These are phyloP conservation scores for Letharia lupina DNA, from an alignment of 495 filamentous ascomycete species.

Conservation along the genomic window DNA sequence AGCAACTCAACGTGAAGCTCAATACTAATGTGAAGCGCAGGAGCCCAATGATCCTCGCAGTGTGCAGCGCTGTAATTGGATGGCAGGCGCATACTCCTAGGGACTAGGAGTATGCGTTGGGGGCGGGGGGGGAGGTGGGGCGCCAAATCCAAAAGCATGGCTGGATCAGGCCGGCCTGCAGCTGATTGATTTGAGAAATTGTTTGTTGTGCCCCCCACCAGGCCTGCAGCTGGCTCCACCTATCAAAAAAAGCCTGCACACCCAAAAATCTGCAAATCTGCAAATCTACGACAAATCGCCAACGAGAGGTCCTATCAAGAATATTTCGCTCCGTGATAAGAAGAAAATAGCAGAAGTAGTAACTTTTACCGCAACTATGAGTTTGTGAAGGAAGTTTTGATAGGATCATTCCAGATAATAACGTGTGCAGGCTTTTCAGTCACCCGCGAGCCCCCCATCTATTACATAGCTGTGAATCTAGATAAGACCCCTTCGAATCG, in stretches of 20 bases:
- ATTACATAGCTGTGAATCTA: no score
- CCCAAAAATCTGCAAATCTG: background rate
- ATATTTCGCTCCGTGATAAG: background rate
- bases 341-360: slow-evolving; percentile 1
- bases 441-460: background rate
- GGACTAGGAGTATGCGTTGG: no score
- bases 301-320: background rate
- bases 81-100: no score
- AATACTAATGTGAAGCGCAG: no score
- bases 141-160: no score
- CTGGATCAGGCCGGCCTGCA: no score
- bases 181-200: background rate
- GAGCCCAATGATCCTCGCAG: no score
- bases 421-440: no score
- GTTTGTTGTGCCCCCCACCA: background rate
- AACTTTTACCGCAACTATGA: background rate
- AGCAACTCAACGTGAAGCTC: no score
- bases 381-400: background rate
- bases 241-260: background rate
- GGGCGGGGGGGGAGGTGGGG: no score
- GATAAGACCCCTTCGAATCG: no score
- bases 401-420: background rate
- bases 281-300: background rate
- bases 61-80: no score
- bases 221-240: background rate